phyloP scores from a whole-genome alignment of 345 rosid genomes.

The Hibiscus syriacus region DNA sequence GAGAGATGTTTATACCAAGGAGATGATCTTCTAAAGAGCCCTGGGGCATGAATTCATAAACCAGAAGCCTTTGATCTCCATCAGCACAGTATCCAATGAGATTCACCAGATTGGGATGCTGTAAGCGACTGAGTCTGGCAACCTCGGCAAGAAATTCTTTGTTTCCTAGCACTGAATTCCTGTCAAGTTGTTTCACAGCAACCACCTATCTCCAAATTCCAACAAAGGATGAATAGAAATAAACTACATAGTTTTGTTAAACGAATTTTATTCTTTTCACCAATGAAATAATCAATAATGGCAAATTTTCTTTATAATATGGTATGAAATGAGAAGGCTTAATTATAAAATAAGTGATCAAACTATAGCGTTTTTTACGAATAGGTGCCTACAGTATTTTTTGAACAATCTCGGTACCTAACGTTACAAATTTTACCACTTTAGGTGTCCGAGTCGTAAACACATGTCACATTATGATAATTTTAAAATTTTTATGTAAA shows the following conservation, averaged over 20 bases:
- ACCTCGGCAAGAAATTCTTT: slow-evolving; percentile 42
- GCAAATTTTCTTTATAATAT: no score
- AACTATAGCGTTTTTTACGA: no score
- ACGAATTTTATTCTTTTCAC: neutral
- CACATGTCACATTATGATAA: no score
- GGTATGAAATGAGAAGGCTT: no score
- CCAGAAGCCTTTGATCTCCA: slow-evolving; percentile 56
- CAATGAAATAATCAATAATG: neutral
- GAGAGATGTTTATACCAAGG: slow-evolving; percentile 19
- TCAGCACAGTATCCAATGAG: slow-evolving; percentile 52
- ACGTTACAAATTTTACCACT: no score
- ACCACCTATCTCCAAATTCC: slow-evolving; percentile 24
- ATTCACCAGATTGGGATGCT: slow-evolving; percentile 36
- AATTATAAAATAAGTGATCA: no score
- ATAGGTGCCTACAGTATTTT: no score
- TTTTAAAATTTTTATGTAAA: no score
- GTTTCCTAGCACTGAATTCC: slow-evolving; percentile 36
- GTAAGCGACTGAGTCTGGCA: slow-evolving; percentile 21
- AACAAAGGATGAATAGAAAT: neutral
- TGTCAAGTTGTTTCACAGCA: slow-evolving; percentile 56
- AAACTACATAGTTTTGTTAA: neutral
- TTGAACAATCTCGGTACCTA: no score
- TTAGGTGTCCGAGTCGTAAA: no score
- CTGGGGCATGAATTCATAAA: slow-evolving; percentile 31
- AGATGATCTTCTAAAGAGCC: slow-evolving; percentile 34